Percentiles rank a stretch among this genome's conserved stretches.
Conservation (phyloP, 148 eudicot species). For the Rhododendron simsii region DNA sequence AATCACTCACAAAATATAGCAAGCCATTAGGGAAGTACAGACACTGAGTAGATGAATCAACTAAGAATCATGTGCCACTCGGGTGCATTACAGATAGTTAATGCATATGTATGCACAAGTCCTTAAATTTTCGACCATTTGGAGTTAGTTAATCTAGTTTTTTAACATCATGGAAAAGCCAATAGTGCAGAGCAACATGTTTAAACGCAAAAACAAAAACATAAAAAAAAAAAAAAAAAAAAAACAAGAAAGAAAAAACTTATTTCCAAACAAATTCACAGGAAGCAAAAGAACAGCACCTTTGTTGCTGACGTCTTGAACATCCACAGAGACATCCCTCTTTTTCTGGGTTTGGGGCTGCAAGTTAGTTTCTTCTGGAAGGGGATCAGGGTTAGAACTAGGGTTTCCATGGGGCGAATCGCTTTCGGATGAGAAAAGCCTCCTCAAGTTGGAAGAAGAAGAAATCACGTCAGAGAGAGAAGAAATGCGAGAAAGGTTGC, state of each 20-base stretch:
- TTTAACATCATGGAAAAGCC: neutral
- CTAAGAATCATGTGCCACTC: neutral
- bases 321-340: conserved; percentile 16
- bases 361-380: conserved; percentile 22
- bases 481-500: conserved; percentile 1
- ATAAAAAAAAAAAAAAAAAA: too few species aligned
- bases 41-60: neutral
- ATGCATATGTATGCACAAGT: neutral
- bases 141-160: neutral
- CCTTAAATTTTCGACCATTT: neutral
- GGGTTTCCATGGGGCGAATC: conserved; percentile 31
- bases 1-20: neutral
- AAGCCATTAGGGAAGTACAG: neutral
- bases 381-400: conserved; percentile 13
- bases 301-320: conserved; percentile 51
- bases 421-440: conserved; percentile 45
- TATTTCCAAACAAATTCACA: too few species aligned
- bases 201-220: neutral
- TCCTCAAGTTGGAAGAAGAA: conserved; percentile 10
- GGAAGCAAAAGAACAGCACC: conserved; percentile 21
- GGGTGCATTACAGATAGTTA: neutral
- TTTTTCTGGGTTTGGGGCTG: conserved; percentile 11
- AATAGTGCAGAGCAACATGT: neutral
- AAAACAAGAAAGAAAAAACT: neutral
- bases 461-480: conserved; percentile 6